Base-by-base conservation (phyloP, 306 rosid genomes). In the Arachis stenosperma region DNA sequence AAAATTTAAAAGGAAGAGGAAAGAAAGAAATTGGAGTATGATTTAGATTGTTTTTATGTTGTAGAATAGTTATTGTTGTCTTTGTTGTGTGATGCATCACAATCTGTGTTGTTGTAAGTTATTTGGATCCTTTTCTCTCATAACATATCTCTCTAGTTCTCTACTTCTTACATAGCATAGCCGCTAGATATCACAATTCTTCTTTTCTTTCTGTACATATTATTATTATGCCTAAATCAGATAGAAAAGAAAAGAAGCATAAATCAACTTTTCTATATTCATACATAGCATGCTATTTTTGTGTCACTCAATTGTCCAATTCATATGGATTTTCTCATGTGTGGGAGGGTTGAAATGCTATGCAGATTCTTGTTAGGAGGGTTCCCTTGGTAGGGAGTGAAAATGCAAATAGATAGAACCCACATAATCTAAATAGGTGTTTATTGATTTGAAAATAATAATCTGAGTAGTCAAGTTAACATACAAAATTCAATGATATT, bases 31-130 rank as follows among this genome's bases (percentile, higher is more conserved):
- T 8, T 15, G 43, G 61, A 65, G 50, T 56, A 29, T 78, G 55
- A 2, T 50, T 74, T 86, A 76, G 90, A 77, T 64, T 83, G 67
- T 60, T 33, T 33, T 33, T 73, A 46, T 69, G 83, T 47, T 84
- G 88, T 89, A 89, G 90, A 77, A 41, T 71, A 83, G 87, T 65
- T 42, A 65, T 61, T 14, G 14, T 39, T 46, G 54, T 74, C 69
- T 69, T 2, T 69, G 62, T 71, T 62, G 44, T 79, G 79, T 74
- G 59, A 75, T 61, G 62, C 55, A 50, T 4, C 55, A 50, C 55
- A n/a, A 73, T 74, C 72, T 81, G n/a, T 73, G 85, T 82, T 73
- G 77, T 84, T 82, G 84, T 87, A 85, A 86, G 80, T 81, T 86
- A 79, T 80, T 75, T 69, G 81, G 82, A 78, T 85, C 81, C 74